Percentiles rank a stretch among this genome's conserved stretches.
These are phyloP conservation scores for Beauveria brongniartii DNA, from an alignment of 2,329 filamentous ascomycete species.

Conservation along the genomic window DNA sequence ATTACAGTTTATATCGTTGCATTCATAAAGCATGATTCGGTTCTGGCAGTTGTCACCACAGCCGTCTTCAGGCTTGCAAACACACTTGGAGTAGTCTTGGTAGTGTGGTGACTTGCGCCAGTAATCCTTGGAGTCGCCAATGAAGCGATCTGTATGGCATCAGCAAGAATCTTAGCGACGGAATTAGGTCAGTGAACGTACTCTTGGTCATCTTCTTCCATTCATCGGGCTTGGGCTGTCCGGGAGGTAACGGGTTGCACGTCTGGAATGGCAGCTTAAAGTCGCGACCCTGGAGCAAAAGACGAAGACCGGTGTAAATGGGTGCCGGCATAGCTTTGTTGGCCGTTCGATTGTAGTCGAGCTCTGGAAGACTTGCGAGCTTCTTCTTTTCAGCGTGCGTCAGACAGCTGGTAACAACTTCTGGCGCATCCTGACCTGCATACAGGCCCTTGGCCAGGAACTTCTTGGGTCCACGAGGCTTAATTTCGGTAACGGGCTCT, in stretches of 20 bases:
- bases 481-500: slow-evolving; percentile 29
- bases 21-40: slow-evolving; percentile 95
- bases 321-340: slow-evolving; percentile 62
- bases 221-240: slow-evolving; percentile 84
- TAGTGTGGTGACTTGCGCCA: slow-evolving; percentile 75
- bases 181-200: slow-evolving; percentile 29
- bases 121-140: slow-evolving; percentile 69
- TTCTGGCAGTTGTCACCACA: slow-evolving; percentile 92
- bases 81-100: slow-evolving; percentile 69
- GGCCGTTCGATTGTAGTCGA: slow-evolving; percentile 36
- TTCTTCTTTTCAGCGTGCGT: slow-evolving; percentile 43
- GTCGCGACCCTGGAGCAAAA: slow-evolving; percentile 64
- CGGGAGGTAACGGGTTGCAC: slow-evolving; percentile 77
- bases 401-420: slow-evolving; percentile 40
- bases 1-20: slow-evolving; percentile 82
- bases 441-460: slow-evolving; percentile 82
- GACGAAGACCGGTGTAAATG: slow-evolving; percentile 67
- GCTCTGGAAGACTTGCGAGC: slow-evolving; percentile 38
- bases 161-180: slow-evolving; percentile 16
- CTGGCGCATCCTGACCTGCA: slow-evolving; percentile 62
- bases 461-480: slow-evolving; percentile 53
- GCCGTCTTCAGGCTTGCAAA: slow-evolving; percentile 68
- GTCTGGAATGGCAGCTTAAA: slow-evolving; percentile 88
- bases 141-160: slow-evolving; percentile 65
- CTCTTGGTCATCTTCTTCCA: slow-evolving; percentile 90